Conservation (phyloP, 768 basidiomycete species). For the Psilocybe cubensis region DNA sequence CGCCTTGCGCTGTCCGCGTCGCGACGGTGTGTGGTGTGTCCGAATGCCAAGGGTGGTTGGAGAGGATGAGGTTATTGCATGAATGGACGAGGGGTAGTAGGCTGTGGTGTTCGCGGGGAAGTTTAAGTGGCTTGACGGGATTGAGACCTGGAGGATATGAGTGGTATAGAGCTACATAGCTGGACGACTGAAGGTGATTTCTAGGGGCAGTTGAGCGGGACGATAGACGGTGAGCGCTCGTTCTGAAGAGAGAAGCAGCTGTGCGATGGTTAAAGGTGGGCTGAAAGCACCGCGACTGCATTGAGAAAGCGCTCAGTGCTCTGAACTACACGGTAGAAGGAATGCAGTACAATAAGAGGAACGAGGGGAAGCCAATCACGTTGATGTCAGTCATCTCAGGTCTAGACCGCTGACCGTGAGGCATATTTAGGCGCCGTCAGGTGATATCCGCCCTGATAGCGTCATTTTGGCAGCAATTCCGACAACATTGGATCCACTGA, state of each 20-base stretch:
- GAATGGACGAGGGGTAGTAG: slow-evolving; percentile 28
- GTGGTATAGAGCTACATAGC: slow-evolving; percentile 4
- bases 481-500: too few relatives aligned
- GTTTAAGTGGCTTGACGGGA: slow-evolving; percentile 21
- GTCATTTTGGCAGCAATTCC: too few relatives aligned
- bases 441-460: too few relatives aligned
- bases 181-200: neutral
- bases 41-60: slow-evolving; percentile 20
- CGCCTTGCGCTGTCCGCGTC: slow-evolving; percentile 24
- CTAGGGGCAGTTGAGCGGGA: neutral
- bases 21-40: slow-evolving; percentile 19
- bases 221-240: neutral
- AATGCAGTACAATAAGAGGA: neutral
- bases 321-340: too few relatives aligned
- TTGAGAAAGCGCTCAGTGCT: neutral
- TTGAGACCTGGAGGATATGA: slow-evolving; percentile 19
- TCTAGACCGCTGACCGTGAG: too few relatives aligned
- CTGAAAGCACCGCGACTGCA: neutral
- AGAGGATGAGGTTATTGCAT: slow-evolving; percentile 32
- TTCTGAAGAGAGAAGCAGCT: neutral
- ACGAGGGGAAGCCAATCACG: too few relatives aligned
- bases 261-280: neutral
- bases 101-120: slow-evolving; percentile 26
- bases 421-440: too few relatives aligned
- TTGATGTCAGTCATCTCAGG: too few relatives aligned